phyloP scores from a whole-genome alignment of 2,329 filamentous ascomycete genomes.

The Paramyrothecium roridum region DNA sequence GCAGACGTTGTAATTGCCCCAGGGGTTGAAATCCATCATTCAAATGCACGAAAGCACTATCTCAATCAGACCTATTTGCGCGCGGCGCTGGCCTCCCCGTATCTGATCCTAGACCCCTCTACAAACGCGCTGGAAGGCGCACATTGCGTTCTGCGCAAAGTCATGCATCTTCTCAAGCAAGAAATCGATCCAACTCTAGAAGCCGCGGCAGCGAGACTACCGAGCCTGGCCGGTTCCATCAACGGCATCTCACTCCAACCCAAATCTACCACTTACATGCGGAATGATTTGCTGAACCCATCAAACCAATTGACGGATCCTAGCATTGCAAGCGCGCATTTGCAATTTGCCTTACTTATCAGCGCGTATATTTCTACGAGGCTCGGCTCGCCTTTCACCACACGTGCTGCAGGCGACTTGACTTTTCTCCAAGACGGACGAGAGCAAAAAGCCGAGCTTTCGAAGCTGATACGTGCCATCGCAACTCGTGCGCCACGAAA shows the following conservation, averaged over 20 bases:
- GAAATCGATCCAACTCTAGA: constrained; percentile 52
- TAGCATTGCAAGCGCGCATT: constrained; percentile 47
- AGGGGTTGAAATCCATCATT: constrained; percentile 53
- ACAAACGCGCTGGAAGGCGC: constrained; percentile 56
- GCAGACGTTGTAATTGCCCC: constrained; percentile 66
- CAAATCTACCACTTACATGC: constrained; percentile 25
- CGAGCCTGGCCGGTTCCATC: constrained; percentile 29
- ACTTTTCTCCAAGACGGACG: constrained; percentile 59
- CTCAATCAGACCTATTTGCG: constrained; percentile 65
- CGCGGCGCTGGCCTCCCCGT: constrained; percentile 64
- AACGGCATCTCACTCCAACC: constrained; percentile 11
- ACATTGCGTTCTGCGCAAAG: constrained; percentile 57
- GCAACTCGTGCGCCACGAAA: constrained; percentile 47
- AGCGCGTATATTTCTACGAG: constrained; percentile 56
- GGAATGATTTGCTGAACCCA: constrained; percentile 49
- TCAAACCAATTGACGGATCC: constrained; percentile 66
- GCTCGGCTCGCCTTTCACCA: constrained; percentile 44
- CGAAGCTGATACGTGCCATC: constrained; percentile 55
- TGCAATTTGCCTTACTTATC: constrained; percentile 62
- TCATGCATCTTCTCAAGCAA: constrained; percentile 54
- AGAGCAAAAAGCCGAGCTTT: constrained; percentile 61
- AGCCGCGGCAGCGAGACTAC: constrained; percentile 42
- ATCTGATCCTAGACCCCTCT: constrained; percentile 60
- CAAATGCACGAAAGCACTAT: constrained; percentile 56
- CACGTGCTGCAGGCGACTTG: constrained; percentile 58